These are phyloP conservation scores for Kandelia obovata DNA, from an alignment of 345 rosid genomes.

Conservation along the genomic window DNA sequence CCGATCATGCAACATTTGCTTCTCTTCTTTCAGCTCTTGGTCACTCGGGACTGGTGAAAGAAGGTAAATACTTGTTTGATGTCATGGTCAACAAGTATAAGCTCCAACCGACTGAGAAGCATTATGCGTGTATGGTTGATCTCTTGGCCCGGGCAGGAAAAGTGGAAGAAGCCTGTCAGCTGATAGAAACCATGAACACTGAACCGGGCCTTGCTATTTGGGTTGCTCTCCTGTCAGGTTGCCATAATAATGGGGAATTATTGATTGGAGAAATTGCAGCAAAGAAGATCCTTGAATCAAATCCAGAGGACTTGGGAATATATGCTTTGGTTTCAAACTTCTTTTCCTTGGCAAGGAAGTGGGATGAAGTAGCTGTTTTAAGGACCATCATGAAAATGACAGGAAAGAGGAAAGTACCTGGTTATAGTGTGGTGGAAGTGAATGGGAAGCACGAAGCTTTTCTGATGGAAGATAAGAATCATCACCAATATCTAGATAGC, in stretches of 20 bases:
- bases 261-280: constrained; percentile 59
- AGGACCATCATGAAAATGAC: constrained; percentile 57
- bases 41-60: constrained; percentile 64
- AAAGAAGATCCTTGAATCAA: constrained; percentile 47
- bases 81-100: constrained; percentile 40
- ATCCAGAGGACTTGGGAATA: constrained; percentile 55
- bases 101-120: constrained; percentile 59
- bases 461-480: constrained; percentile 63
- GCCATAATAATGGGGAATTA: constrained; percentile 48
- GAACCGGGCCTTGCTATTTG: constrained; percentile 49
- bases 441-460: constrained; percentile 54
- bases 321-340: constrained; percentile 65
- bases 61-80: constrained; percentile 57
- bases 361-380: constrained; percentile 57
- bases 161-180: constrained; percentile 56
- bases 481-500: constrained; percentile 37
- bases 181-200: constrained; percentile 44
- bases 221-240: constrained; percentile 84
- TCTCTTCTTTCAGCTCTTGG: constrained; percentile 69
- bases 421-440: constrained; percentile 54
- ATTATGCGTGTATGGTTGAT: constrained; percentile 66
- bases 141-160: constrained; percentile 66
- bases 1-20: constrained; percentile 66
- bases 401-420: constrained; percentile 58
- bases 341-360: constrained; percentile 49